Percentiles rank a stretch among this genome's conserved stretches.
Conservation (phyloP, 1,284 basidiomycete species). For the Naganishia cerealis region DNA sequence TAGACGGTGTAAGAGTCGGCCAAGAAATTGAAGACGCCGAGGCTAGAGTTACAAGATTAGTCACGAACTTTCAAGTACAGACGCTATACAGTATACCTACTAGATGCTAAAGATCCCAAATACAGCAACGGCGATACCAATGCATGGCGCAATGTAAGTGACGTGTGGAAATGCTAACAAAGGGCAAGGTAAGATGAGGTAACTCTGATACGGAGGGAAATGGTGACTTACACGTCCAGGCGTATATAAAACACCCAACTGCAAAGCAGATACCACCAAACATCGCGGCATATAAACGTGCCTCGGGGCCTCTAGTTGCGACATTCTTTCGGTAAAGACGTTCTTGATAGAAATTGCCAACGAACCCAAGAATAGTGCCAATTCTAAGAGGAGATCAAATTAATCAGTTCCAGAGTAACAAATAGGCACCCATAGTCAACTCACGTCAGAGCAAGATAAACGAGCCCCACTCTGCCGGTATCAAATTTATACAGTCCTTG, state of each 20-base stretch:
- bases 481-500: conserved; percentile 65
- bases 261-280: conserved; percentile 66
- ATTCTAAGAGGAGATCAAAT: conserved; percentile 56
- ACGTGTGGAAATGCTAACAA: conserved; percentile 22
- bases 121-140: conserved; percentile 62
- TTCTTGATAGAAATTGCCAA: conserved; percentile 66
- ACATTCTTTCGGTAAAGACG: conserved; percentile 64
- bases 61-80: neutral
- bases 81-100: neutral
- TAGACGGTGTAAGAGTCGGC: conserved; percentile 41
- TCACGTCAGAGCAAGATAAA: conserved; percentile 64
- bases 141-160: conserved; percentile 38
- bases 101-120: conserved; percentile 28
- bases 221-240: conserved; percentile 43
- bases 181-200: neutral
- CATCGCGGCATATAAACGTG: conserved; percentile 67
- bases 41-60: conserved; percentile 37
- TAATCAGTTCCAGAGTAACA: conserved; percentile 1
- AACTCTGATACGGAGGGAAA: conserved; percentile 26
- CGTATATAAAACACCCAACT: conserved; percentile 61
- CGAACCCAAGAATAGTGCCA: conserved; percentile 63
- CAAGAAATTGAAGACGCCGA: conserved; percentile 39
- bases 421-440: conserved; percentile 40
- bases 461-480: conserved; percentile 64
- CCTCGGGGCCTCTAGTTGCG: conserved; percentile 65